phyloP scores from a whole-genome alignment of 2,329 filamentous ascomycete species.

The Aaosphaeria pasadenensis region DNA sequence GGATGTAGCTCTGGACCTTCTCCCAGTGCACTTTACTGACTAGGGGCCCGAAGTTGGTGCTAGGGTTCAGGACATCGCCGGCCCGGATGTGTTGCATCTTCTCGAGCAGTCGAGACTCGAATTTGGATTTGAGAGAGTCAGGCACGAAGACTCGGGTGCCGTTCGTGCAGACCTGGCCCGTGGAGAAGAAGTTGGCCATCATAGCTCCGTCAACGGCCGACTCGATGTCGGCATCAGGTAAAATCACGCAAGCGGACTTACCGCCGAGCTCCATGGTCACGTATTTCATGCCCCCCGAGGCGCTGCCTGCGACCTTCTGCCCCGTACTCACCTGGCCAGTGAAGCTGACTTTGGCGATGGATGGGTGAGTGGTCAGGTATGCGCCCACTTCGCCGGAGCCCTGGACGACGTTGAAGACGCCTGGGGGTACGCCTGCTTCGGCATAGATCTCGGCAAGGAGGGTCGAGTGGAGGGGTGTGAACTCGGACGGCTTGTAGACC shows the following conservation, averaged over 20 bases:
- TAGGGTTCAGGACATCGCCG: slow-evolving; percentile 67
- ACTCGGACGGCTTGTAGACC: slow-evolving; percentile 88
- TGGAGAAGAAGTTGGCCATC: slow-evolving; percentile 92
- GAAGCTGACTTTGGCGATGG: slow-evolving; percentile 82
- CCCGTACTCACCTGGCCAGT: slow-evolving; percentile 85
- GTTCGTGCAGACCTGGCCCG: slow-evolving; percentile 90
- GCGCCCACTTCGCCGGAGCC: slow-evolving; percentile 76
- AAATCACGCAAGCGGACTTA: slow-evolving; percentile 76
- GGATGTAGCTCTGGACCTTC: slow-evolving; percentile 77
- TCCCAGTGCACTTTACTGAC: slow-evolving; percentile 71
- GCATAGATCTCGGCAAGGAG: slow-evolving; percentile 72
- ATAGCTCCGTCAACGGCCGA: slow-evolving; percentile 85
- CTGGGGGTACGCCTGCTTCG: slow-evolving; percentile 74
- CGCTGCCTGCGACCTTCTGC: slow-evolving; percentile 73
- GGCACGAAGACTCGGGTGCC: slow-evolving; percentile 86
- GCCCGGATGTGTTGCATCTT: slow-evolving; percentile 69
- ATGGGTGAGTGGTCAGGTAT: slow-evolving; percentile 68
- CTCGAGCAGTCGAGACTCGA: slow-evolving; percentile 66
- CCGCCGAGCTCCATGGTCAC: slow-evolving; percentile 91
- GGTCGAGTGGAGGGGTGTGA: slow-evolving; percentile 78
- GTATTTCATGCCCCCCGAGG: slow-evolving; percentile 79
- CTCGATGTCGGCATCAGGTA: slow-evolving; percentile 75
- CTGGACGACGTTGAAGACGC: slow-evolving; percentile 85
- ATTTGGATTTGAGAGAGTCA: slow-evolving; percentile 58
- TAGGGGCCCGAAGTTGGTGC: slow-evolving; percentile 81